phyloP scores from a whole-genome alignment of 345 rosid species.

The Gossypium ekmanianum region DNA sequence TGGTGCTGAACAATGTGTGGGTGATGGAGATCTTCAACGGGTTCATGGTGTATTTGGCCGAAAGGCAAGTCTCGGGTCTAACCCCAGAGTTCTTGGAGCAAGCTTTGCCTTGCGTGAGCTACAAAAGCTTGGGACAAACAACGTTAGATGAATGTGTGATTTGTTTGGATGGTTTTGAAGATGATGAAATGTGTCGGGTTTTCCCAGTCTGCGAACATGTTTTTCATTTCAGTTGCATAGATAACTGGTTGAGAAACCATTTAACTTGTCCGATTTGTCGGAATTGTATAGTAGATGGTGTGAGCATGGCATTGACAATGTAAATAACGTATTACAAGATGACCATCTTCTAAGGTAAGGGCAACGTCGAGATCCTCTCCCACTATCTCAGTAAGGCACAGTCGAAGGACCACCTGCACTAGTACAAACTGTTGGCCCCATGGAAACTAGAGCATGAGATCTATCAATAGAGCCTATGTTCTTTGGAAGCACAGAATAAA shows the following conservation, averaged over 20 bases:
- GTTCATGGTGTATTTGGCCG: neutral
- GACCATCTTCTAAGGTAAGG: no score
- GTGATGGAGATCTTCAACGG: neutral
- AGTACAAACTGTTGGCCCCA: no score
- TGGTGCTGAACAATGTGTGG: neutral
- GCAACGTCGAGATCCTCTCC: no score
- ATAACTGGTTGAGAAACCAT: constrained; percentile 22
- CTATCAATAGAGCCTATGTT: no score
- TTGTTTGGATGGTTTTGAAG: constrained; percentile 31
- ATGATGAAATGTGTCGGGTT: constrained; percentile 22
- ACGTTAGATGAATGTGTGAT: constrained; percentile 29
- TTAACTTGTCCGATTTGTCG: constrained; percentile 25
- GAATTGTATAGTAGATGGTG: constrained; percentile 2
- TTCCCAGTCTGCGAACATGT: constrained; percentile 20
- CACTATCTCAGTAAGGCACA: no score
- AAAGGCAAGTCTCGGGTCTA: neutral
- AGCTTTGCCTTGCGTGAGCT: neutral
- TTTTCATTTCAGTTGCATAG: constrained; percentile 25
- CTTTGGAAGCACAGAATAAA: no score
- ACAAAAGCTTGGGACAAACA: neutral
- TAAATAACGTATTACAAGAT: neutral
- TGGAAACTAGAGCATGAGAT: no score
- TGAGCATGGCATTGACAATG: neutral
- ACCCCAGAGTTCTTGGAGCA: neutral
- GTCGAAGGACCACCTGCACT: no score